Evolutionary conservation across 495 filamentous ascomycete genomes (phyloP), one percentile per base, ranked within the genome.

Genomic region (Neurospora sp.): DNA sequence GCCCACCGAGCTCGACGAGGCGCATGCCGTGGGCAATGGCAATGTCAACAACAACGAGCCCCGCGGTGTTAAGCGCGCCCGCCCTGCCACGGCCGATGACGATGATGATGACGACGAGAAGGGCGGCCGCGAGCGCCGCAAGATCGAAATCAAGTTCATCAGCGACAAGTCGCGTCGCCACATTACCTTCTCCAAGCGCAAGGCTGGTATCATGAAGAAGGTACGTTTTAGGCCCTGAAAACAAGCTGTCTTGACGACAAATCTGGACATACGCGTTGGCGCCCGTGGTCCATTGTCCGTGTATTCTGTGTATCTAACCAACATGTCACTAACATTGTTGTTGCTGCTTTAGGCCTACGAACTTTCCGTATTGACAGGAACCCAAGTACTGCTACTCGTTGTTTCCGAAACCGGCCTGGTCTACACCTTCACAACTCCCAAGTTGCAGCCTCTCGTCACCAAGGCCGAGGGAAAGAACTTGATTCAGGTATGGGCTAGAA

Each of bases 151-250:
- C 86, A 99, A 99, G 89, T 99, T 99, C 85, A 99, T 99, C 81
- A 94, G 94, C 84, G 96, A 99, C 86, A 99, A 99, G 88, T 98
- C 96, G 85, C 94, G 96, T 86, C 92, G 96, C 72, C 96, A 99
- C 87, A 99, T 99, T 83, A 99, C 96, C 76, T 99, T 99, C 84
- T 98, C 96, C 76, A 99, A 99, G 91, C 94, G 96, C 83, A 99
- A 99, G 89, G 96, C 96, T 73, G 96, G 96, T 79, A 99, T 99
- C 85, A 99, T 99, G 96, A 99, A 99, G 89, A 99, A 99, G 94
- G 96, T 98, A 82, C 75, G 89, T 87, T 71, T 41, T 18, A 70
- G 70, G 59, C 70, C 69, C 16, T 18, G 23, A 66, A 62, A 66
- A 5, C 27, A 66, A 35, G 12, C 31, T 35, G 27, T 18, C 54